A percentile compares a stretch with the other conserved stretches of the same genome.
phyloP scores from a whole-genome alignment of 129 eudicot species.

The Oenanthe sinensis region DNA sequence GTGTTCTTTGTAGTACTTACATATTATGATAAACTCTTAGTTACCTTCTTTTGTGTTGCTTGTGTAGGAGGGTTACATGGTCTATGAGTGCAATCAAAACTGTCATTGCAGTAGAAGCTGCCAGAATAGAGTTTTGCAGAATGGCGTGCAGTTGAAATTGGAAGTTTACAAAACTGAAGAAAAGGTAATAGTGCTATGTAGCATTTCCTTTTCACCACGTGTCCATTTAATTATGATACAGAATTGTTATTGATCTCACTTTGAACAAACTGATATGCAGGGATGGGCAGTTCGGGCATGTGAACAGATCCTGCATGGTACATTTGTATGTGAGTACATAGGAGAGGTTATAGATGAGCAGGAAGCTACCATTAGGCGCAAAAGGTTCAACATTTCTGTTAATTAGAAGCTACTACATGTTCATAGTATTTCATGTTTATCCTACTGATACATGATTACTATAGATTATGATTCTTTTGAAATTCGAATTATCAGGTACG shows the following conservation, averaged over 20 bases:
- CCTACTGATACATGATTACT: not conserved
- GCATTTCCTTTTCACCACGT: not conserved
- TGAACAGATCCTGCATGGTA: slow-evolving; percentile 65
- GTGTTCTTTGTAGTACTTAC: not conserved
- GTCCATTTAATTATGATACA: not conserved
- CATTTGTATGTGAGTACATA: slow-evolving; percentile 80
- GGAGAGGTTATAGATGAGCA: slow-evolving; percentile 82
- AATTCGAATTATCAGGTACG: slow-evolving; percentile 36
- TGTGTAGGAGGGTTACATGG: slow-evolving; percentile 82
- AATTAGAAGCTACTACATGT: not conserved
- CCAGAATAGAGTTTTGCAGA: slow-evolving; percentile 87
- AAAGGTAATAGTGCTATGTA: slow-evolving; percentile 37
- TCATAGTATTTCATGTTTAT: not conserved
- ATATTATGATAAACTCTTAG: not conserved
- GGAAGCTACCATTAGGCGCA: slow-evolving; percentile 81
- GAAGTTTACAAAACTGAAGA: slow-evolving; percentile 81
- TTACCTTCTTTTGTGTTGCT: not conserved
- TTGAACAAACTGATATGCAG: slow-evolving; percentile 32
- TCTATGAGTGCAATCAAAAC: slow-evolving; percentile 79
- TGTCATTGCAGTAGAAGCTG: slow-evolving; percentile 71
- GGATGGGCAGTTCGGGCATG: slow-evolving; percentile 99
- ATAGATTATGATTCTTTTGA: not conserved
- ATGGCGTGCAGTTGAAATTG: slow-evolving; percentile 69
- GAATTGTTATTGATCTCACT: not conserved
- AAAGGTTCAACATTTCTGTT: slow-evolving; percentile 42